Conservation (phyloP, 2,329 filamentous ascomycete species). For the Colletotrichum noveboracense region DNA sequence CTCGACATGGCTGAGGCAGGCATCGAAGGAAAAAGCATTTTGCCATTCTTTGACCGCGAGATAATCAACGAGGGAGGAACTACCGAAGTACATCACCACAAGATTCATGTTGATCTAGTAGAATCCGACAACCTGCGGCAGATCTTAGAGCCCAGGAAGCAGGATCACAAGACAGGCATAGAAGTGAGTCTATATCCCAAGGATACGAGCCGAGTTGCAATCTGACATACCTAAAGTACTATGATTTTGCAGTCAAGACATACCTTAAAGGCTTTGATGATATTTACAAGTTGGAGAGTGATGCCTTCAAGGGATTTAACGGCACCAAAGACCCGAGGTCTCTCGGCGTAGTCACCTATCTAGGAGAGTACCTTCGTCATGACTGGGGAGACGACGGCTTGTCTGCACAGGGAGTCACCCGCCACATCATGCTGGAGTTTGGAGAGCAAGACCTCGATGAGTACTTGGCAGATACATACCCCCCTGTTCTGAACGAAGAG, state of each 20-base stretch:
- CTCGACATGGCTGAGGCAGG: not conserved
- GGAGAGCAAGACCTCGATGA: not conserved
- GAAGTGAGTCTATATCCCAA: too few relatives aligned
- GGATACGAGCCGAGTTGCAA: fast-evolving
- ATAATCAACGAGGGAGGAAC: not conserved
- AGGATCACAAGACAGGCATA: too few relatives aligned
- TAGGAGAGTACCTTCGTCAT: not conserved
- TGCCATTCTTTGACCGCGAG: not conserved
- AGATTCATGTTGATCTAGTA: not conserved
- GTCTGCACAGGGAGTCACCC: not conserved
- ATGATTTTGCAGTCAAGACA: not conserved
- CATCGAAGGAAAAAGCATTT: not conserved
- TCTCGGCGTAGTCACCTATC: not conserved
- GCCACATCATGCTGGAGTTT: not conserved
- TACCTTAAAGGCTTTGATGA: not conserved
- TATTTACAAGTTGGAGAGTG: not conserved
- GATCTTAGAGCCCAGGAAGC: too few relatives aligned
- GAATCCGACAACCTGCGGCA: too few relatives aligned
- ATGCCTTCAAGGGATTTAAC: not conserved
- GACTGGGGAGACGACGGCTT: not conserved
- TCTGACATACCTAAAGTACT: not conserved
- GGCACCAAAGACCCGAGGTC: not conserved
- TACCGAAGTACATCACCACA: not conserved
- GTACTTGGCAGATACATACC: not conserved
- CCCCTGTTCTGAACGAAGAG: not conserved